A percentile compares a stretch with the other conserved stretches of the same genome.
These are phyloP conservation scores for Biscogniauxia marginata DNA, from an alignment of 2,329 filamentous ascomycete species.

Conservation along the genomic window DNA sequence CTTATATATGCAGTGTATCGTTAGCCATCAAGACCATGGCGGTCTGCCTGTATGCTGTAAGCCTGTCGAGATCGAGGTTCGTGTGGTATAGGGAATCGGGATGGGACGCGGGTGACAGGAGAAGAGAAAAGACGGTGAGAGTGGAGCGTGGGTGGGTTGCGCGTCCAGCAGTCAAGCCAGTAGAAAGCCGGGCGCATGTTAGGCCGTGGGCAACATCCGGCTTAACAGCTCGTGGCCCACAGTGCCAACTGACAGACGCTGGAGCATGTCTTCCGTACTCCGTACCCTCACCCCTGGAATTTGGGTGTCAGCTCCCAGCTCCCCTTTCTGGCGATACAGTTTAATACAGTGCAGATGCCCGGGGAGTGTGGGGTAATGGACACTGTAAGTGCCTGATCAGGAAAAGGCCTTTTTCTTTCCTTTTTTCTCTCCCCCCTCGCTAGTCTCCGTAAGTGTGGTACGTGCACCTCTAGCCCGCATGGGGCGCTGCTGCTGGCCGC, in stretches of 20 bases:
- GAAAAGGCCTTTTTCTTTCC: slow-evolving; percentile 10
- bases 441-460: background rate
- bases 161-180: background rate
- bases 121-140: background rate
- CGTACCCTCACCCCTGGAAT: background rate
- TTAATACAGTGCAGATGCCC: background rate
- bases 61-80: background rate
- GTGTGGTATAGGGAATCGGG: background rate
- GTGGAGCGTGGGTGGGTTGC: background rate
- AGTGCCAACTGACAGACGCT: background rate
- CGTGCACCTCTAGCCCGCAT: background rate
- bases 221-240: background rate
- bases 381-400: background rate
- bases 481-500: background rate
- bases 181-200: too few relatives aligned
- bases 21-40: background rate
- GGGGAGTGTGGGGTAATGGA: background rate
- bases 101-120: background rate
- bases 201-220: too few relatives aligned
- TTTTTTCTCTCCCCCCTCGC: background rate
- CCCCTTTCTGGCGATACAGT: background rate
- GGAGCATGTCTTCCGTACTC: background rate
- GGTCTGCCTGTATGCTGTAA: background rate
- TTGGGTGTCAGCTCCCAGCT: background rate
- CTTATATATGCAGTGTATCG: background rate